Percentiles rank a stretch among this genome's conserved stretches.
These are phyloP conservation scores for Globisporangium sylvaticum DNA, from an alignment of 352 stramenopile genomes.

Conservation along the genomic window DNA sequence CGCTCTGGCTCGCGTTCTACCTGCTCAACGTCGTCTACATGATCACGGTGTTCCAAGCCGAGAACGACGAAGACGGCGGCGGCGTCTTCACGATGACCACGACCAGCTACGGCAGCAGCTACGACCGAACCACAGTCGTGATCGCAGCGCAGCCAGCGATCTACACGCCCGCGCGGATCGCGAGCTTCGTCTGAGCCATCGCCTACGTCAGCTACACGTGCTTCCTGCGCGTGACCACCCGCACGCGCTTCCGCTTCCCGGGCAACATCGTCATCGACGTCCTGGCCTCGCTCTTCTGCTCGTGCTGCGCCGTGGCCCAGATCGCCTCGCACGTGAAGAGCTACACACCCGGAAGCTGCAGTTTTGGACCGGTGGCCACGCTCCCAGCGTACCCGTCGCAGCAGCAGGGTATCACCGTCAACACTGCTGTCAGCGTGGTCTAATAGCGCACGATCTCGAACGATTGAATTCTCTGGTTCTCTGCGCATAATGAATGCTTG, in stretches of 20 bases:
- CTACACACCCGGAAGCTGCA: constrained; percentile 22
- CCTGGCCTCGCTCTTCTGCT: constrained; percentile 16
- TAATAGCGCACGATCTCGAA: neutral
- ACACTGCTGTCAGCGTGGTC: neutral
- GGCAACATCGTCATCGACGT: constrained; percentile 15
- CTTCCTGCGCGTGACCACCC: constrained; percentile 5
- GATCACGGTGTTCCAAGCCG: neutral
- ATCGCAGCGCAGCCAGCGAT: neutral
- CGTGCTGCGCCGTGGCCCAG: constrained; percentile 23
- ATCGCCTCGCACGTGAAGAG: constrained; percentile 26
- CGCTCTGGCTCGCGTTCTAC: constrained; percentile 2
- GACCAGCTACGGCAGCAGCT: neutral
- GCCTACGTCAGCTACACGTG: neutral
- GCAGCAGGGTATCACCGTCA: neutral
- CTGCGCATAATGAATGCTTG: no score
- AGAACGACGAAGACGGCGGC: neutral
- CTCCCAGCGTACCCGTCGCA: constrained; percentile 10
- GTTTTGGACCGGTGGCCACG: constrained; percentile 15
- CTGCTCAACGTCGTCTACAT: neutral
- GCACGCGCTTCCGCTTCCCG: constrained; percentile 12
- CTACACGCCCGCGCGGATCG: neutral
- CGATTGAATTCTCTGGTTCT: neutral
- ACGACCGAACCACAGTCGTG: neutral
- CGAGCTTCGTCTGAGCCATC: neutral
- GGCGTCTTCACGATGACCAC: neutral